Base-by-base conservation (phyloP, 176 grass and related monocot species). In the Phoenix roebelenii region DNA sequence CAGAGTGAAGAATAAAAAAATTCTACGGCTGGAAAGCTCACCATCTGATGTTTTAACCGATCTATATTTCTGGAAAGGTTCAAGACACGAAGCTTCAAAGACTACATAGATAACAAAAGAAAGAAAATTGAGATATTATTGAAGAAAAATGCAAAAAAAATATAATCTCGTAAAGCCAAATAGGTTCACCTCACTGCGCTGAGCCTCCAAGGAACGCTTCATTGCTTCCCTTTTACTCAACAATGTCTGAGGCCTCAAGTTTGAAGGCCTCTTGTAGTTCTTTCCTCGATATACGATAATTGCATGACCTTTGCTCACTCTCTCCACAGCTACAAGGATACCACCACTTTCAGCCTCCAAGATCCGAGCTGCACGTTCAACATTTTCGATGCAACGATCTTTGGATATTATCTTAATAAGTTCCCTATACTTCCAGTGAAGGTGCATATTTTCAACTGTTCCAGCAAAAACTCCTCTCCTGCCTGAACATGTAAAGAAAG, bases 391-490 rank as follows among this genome's bases (percentile, higher is more conserved):
- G 64, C 48, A 68, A 56, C 78, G 81, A 51, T 97, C 81, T 75
- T 87, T 97, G n/a, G 80, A 87, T 58, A 90, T 88, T 74, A 97
- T 74, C 57, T 97, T 90, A 56, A 90, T 83, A 68, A 90, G 87
- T 72, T 90, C 87, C 65, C 83, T 69, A 68, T 97, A 97, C 59
- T 97, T 97, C 87, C 87, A 97, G 55, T 88, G 87, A 65, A 97
- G 83, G 63, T 97, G 92, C 92, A 97, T 88, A 60, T 97, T 90
- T 82, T 97, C 92, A 57, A 90, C 74, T 48, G 87, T 90, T 51
- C 92, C 92, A 66, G 90, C 80, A 82, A 97, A 97, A 63, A 90
- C 86, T 68, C 92, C 87, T 73, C 69, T 90, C 55, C 92, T 85
- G 53, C 92, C 92, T 97, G 77, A 70, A 68, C 69, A 60, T 51